Percentiles rank a stretch among this genome's conserved stretches.
These are phyloP conservation scores for Catenaria anguillulae DNA, from an alignment of 371 early-diverging fungal species.

Conservation along the genomic window DNA sequence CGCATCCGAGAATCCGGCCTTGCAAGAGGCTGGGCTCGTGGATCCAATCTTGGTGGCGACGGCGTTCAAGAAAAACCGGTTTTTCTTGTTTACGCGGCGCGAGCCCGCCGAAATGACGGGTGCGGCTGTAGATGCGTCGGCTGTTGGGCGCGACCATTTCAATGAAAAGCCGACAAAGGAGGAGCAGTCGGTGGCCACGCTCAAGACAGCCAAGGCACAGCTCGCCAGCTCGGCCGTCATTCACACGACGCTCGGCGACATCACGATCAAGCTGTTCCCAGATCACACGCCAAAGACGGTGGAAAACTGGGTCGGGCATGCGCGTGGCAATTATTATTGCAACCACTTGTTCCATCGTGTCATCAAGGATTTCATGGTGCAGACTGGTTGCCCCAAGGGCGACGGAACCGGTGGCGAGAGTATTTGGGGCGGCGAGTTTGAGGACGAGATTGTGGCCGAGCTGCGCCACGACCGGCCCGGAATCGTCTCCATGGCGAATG, in stretches of 20 bases:
- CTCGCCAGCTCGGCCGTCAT: constrained; percentile 43
- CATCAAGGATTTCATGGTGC: constrained; percentile 43
- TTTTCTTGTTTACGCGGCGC: constrained; percentile 74
- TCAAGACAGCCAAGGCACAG: constrained; percentile 29
- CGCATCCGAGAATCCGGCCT: constrained; percentile 68
- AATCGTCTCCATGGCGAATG: constrained; percentile 95
- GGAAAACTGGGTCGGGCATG: constrained; percentile 75
- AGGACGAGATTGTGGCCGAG: constrained; percentile 76
- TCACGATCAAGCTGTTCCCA: constrained; percentile 64
- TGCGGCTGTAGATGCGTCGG: constrained; percentile 9
- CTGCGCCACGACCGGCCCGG: constrained; percentile 77
- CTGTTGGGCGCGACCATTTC: constrained; percentile 73
- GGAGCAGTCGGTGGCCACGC: constrained; percentile 75
- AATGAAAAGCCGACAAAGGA: constrained; percentile 93
- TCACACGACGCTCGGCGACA: constrained; percentile 76
- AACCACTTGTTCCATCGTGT: constrained; percentile 44
- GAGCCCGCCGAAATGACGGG: constrained; percentile 60
- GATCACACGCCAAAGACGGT: constrained; percentile 81
- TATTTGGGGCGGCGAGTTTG: constrained; percentile 87
- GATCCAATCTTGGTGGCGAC: constrained; percentile 85
- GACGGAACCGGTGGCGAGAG: constrained; percentile 94
- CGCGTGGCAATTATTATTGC: constrained; percentile 63
- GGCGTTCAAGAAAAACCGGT: constrained; percentile 77
- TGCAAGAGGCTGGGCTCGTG: constrained; percentile 45
- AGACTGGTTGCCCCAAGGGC: constrained; percentile 49